phyloP scores from a whole-genome alignment of 768 basidiomycete genomes.

The Rubroboletus pulcherrimus region DNA sequence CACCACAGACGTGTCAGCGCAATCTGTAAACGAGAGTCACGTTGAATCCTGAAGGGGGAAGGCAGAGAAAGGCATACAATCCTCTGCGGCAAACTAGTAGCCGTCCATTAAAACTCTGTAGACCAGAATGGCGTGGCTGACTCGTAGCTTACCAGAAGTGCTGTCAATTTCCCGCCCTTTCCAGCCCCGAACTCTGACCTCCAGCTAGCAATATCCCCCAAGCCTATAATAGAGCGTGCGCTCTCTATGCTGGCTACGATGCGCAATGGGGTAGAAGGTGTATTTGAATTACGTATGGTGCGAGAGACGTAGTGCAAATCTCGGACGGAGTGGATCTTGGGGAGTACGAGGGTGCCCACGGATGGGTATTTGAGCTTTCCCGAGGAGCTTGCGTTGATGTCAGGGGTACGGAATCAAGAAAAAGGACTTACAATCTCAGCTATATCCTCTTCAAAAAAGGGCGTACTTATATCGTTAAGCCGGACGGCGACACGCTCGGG shows the following conservation, averaged over 20 bases:
- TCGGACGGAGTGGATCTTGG: constrained; percentile 71
- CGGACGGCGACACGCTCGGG: constrained; percentile 62
- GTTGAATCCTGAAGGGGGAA: neutral
- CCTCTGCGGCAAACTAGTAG: constrained; percentile 87
- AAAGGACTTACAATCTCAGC: constrained; percentile 46
- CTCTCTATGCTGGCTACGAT: constrained; percentile 87
- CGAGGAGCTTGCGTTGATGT: constrained; percentile 2
- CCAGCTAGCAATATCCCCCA: constrained; percentile 72
- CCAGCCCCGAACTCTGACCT: constrained; percentile 42
- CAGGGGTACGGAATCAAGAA: neutral
- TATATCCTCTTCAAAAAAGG: constrained; percentile 65
- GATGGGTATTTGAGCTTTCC: constrained; percentile 41
- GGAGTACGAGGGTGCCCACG: constrained; percentile 71
- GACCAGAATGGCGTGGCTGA: neutral
- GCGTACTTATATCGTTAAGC: constrained; percentile 62
- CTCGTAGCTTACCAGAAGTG: constrained; percentile 48
- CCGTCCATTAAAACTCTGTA: neutral
- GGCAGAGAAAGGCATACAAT: constrained; percentile 52
- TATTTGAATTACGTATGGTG: constrained; percentile 16
- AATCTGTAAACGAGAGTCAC: constrained; percentile 50
- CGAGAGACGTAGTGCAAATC: constrained; percentile 64
- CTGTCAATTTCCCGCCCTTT: constrained; percentile 53
- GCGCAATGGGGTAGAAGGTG: constrained; percentile 40
- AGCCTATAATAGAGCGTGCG: constrained; percentile 62
- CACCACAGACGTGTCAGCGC: constrained; percentile 81